Evolutionary conservation across 805 yeast genomes (phyloP), one percentile per base, ranked within the genome.

Genomic region (Lachancea quebecensis): DNA sequence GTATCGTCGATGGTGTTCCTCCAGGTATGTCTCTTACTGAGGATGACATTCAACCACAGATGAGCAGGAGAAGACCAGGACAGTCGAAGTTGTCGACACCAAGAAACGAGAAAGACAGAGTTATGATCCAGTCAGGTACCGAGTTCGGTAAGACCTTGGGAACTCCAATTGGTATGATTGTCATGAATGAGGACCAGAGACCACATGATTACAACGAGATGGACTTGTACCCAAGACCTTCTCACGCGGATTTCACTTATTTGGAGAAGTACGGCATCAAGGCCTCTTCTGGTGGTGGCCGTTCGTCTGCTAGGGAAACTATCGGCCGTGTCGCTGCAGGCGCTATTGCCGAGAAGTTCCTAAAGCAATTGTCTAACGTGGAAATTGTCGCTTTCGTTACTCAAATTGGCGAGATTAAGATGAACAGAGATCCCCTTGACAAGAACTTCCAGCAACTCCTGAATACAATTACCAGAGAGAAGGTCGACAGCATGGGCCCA

Each of bases 271-370:
- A 93, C 69, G 95, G 96, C 36, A 75, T 81, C 55, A 93, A 93
- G 70, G 95, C 97, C 4, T 79, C 95, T 4, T 83, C 95, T 32
- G 99, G 99, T 42, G 99, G 99, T 60, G 99, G 99, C 51, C 80
- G 99, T 64, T 85, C 97, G 10, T 81, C 91, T 38, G 99, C 99
- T 8, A 81, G 99, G 67, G 99, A 93, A 70, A 93, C 99, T 36
- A 93, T 93, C 58, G 99, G 99, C 47, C 80, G 99, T 67, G 99
- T 93, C 44, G 98, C 98, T 39, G 98, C 97, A 8, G 97, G 97
- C 60, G 98, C 96, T 42, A 81, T 93, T 66, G 99, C 99, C 41
- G 99, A 93, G 67, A 91, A 90, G 69, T 82, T 87, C 52, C 75
- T 93, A 60, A 62, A 69, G 40, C 80, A 83, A 56, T 84, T 85